Percentiles rank a stretch among this genome's conserved stretches.
Evolutionary conservation across 2,329 filamentous ascomycete genomes (phyloP).

Genomic region (Akanthomyces uredinophilus): DNA sequence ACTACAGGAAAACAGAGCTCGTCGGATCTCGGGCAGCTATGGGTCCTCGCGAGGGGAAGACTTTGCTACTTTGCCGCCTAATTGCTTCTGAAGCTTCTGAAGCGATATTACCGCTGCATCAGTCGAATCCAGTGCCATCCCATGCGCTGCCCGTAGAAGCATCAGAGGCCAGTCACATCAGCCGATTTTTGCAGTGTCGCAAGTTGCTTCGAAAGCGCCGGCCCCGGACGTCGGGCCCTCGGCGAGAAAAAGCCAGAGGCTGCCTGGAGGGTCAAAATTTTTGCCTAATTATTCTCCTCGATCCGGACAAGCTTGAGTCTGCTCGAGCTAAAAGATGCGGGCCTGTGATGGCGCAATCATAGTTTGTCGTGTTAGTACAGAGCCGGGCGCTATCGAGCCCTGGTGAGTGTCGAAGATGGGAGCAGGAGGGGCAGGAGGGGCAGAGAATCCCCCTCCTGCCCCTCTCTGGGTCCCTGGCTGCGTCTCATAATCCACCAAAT

Average conservation of each 20-base stretch:
- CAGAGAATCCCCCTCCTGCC: not conserved
- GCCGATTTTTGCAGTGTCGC: not conserved
- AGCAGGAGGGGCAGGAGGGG: too few relatives aligned
- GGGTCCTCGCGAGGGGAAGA: too few relatives aligned
- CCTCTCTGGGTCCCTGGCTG: not conserved
- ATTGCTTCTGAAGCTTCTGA: not conserved
- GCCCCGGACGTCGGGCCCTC: not conserved
- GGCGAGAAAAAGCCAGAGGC: not conserved
- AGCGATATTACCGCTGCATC: not conserved
- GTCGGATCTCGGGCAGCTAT: not conserved
- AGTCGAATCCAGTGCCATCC: too few relatives aligned
- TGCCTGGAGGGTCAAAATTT: not conserved
- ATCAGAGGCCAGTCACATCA: not conserved
- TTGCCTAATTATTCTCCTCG: not conserved
- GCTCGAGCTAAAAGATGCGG: not conserved
- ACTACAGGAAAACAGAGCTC: not conserved
- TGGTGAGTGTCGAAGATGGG: not conserved
- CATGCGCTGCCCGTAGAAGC: not conserved
- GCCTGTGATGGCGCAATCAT: not conserved
- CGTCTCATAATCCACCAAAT: not conserved
- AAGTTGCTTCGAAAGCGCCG: not conserved
- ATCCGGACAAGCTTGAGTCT: not conserved
- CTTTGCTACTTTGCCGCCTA: too few relatives aligned
- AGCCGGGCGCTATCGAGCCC: not conserved
- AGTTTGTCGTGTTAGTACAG: not conserved